Evolutionary conservation across 345 rosid genomes (phyloP), one percentile per base, ranked within the genome.

Genomic region (Ceriops decandra): DNA sequence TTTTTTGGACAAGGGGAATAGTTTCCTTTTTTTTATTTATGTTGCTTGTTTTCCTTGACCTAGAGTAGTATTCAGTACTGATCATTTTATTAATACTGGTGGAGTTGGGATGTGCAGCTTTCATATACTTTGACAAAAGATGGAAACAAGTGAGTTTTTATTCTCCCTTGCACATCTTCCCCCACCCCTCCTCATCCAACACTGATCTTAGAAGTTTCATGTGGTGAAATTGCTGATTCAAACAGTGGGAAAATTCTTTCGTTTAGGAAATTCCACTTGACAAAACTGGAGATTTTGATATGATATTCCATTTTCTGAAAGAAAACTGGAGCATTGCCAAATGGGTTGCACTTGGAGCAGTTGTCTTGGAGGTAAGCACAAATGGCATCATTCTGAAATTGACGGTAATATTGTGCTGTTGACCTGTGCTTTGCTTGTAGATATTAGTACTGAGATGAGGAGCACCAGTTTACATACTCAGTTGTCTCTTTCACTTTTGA

Each of bases 271-370:
- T 95, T 76, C 99, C 99, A 6, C 69, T 77, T 0, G 99, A 95
- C 77, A 84, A 81, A 74, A 91, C 97, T 57, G 99, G 99, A 69
- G 70, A 87, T 76, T 90, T 95, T 53, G 75, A 81, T 73, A 84
- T 77, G 70, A 83, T 95, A 79, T 95, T 87, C 67, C 77, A 75
- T 49, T 95, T 92, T 77, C 82, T 95, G 81, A 74, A 82, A 80
- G 93, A 86, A 67, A 79, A 92, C 68, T 95, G 99, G 99, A 79
- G 52, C 63, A 86, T 88, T 64, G 82, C 77, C 67, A 88, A 77
- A 85, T 95, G 99, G 99, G 93, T 86, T 36, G 99, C 98, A 63
- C 96, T 95, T 70, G 99, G 93, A 63, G 72, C 85, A 31, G 90
- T 92, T 78, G 32, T 87, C 60, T 85, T 95, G 73, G 96, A 95